Evolutionary conservation across 2,329 filamentous ascomycete species (phyloP), one percentile per base, ranked within the genome.

Genomic region (Diplodia scrobiculata): DNA sequence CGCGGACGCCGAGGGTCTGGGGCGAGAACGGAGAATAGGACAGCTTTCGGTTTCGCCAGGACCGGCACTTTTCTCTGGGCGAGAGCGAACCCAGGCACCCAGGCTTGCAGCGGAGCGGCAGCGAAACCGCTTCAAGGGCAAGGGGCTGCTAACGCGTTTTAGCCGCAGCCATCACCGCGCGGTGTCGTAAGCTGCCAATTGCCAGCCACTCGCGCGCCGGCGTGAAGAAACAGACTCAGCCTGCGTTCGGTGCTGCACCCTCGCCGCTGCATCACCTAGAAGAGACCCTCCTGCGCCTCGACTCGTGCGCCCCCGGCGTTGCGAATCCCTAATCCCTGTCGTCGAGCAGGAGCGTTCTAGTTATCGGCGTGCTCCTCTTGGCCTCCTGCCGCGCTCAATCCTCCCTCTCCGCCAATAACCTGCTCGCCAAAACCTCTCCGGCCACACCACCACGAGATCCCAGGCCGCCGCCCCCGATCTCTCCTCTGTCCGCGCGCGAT

Each of bases 361-460:
- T 45, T 50, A 17, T 38, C 36, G 21, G 17, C 58, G 62, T 54
- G 45, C 50, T 66, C 48, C 17, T 60, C 64, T 66, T 66, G 65
- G 65, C 65, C 65, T 66, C 65, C 65, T 63, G 65, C 65, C 50
- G 47, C 41, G 41, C 64, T 59, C 64, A 60, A 41, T 60, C 55
- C 65, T 59, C 59, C 36, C 58, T 59, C 65, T 66, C 65, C 50
- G 65, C 65, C 55, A 62, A 66, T 62, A 50, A 59, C 25, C 65
- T 62, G 48, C 45, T 32, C 27, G 58, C 21, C 58, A 62, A 62
- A 62, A 62, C 58, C 29, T 34, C 63, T 58, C 19, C 41, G 29
- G 27, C 63, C 27, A 48, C 52, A 55, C 52, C 52, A 48, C 41
- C 52, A 14, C 32, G 38, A 14, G 36, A 47, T 58, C 63, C 47